Base-by-base conservation (phyloP, 2,329 filamentous ascomycete species). In the Talaromyces sp. region DNA sequence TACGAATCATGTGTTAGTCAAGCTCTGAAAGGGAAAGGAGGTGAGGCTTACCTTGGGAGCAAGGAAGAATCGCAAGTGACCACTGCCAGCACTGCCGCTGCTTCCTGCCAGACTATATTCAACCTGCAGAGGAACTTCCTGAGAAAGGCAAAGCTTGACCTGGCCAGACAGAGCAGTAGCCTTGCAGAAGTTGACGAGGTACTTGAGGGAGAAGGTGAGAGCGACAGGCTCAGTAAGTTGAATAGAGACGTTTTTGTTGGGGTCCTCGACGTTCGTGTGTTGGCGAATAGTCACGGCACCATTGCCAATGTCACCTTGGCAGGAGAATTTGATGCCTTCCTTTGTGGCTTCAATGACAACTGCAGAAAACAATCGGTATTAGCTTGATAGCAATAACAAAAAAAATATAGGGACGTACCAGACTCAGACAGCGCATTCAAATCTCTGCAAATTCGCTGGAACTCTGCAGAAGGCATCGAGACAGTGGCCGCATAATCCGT, bases 171-270 rank as follows among this genome's bases (percentile, higher is more conserved):
- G 84, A 62, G 88, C 89, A 68, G 92, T 90, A 39, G 96, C 96
- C 84, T 99, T 99, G 90, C 95, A 98, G 84, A 99, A 99, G 87
- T 98, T 98, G 85, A 96, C 92, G 3, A 99, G 89, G 82, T 99
- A 99, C 84, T 99, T 99, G 74, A 99, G 90, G 39, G 95, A 98
- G 84, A 99, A 99, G 59, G 94, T 98, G 68, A 99, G 87, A 41
- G 91, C 86, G 67, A 99, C 95, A 60, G 95, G 92, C 83, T 99
- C 96, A 45, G 88, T 90, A 67, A 99, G 88, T 75, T 93, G 88
- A 78, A 99, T 97, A 70, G 92, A 87, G 72, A 98, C 90, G 75
- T 93, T 91, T 75, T 90, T 84, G 10, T 91, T 87, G 57, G 92
- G 89, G 83, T 98, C 96, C 47, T 98, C 94, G 69, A 97, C 86